Conservation (phyloP, 148 eudicot genomes). For the Rhododendron vialii region DNA sequence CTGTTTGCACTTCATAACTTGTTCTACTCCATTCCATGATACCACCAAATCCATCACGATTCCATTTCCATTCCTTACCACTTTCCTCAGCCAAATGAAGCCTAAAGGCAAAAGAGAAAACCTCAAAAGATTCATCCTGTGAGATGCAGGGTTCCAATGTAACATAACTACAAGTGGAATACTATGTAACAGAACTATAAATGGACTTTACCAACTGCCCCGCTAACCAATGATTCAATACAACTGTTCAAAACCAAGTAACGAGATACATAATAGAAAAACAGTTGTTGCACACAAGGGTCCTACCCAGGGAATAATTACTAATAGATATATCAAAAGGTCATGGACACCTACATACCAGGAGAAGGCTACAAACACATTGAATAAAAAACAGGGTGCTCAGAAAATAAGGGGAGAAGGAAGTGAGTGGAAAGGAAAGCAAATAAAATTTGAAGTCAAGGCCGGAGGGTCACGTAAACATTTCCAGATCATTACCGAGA, state of each 20-base stretch:
- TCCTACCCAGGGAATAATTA: not conserved
- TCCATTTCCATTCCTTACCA: not conserved
- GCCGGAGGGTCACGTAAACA: not conserved
- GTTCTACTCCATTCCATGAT: not conserved
- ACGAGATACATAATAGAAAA: not conserved
- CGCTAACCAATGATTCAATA: not conserved
- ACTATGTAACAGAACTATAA: not conserved
- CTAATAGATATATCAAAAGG: not conserved
- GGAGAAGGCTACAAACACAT: slow-evolving; percentile 4
- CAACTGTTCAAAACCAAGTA: not conserved
- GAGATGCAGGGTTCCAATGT: not conserved
- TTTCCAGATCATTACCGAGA: slow-evolving; percentile 34
- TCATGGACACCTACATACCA: not conserved
- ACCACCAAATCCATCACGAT: not conserved
- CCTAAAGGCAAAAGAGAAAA: not conserved
- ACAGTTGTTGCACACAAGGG: not conserved
- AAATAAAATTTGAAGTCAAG: not conserved
- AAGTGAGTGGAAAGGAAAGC: not conserved
- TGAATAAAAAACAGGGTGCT: not conserved
- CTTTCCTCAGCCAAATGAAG: not conserved
- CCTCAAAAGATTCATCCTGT: not conserved
- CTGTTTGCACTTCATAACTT: not conserved
- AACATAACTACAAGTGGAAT: not conserved
- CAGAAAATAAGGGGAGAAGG: not conserved
- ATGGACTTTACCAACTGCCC: not conserved